These are phyloP conservation scores for Penicillium subrubescens DNA, from an alignment of 495 filamentous ascomycete species.

Conservation along the genomic window DNA sequence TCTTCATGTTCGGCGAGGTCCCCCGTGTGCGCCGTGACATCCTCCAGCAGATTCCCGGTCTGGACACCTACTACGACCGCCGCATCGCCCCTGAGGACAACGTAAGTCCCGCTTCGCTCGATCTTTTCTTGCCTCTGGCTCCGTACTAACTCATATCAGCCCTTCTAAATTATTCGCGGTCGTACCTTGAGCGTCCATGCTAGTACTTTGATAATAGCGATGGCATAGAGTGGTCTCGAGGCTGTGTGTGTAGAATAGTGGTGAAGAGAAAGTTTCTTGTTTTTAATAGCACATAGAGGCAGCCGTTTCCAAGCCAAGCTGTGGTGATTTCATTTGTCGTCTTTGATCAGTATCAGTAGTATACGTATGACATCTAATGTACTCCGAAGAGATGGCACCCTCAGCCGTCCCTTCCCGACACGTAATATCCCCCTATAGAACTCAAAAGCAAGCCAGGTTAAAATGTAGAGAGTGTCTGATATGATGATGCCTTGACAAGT, in stretches of 20 bases:
- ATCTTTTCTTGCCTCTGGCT: not conserved
- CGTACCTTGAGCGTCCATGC: constrained; percentile 11
- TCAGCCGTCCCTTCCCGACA: not conserved
- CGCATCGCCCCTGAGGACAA: constrained; percentile 67
- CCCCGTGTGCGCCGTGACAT: constrained; percentile 70
- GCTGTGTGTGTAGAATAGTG: constrained; percentile 26
- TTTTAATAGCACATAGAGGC: constrained; percentile 46
- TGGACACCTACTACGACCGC: constrained; percentile 60
- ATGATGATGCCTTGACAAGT: not conserved
- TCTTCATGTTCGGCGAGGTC: constrained; percentile 73
- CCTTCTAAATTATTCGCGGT: constrained; percentile 42
- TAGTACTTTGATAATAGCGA: constrained; percentile 9
- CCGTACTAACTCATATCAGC: constrained; percentile 35
- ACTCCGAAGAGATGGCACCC: not conserved
- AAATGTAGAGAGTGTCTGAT: not conserved
- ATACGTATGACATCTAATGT: not conserved
- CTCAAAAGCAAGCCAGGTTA: not conserved
- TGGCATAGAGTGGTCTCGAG: constrained; percentile 6
- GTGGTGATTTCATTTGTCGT: constrained; percentile 15
- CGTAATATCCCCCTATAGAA: not conserved
- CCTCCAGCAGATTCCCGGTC: constrained; percentile 60
- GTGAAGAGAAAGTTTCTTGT: constrained; percentile 16
- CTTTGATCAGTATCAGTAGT: not conserved
- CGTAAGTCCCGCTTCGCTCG: constrained; percentile 32
- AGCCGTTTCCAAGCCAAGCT: constrained; percentile 16